These are phyloP conservation scores for Gyrodon lividus DNA, from an alignment of 768 basidiomycete species.

Conservation along the genomic window DNA sequence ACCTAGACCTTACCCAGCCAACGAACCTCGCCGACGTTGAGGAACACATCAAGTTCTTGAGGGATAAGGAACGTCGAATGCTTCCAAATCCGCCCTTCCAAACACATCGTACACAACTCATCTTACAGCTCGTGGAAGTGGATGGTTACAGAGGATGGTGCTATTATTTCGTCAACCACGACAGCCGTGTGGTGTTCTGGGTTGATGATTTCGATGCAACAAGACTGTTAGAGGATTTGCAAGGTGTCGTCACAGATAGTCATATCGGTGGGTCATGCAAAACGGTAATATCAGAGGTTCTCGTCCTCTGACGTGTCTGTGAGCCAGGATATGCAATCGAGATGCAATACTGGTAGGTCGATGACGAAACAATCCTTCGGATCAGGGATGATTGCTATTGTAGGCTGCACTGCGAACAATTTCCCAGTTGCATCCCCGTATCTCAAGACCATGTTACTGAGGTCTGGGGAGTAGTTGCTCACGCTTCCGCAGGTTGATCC, in stretches of 20 bases:
- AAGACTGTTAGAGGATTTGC: not conserved
- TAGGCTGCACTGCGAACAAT: conserved; percentile 5
- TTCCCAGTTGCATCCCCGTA: not conserved
- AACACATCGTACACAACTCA: not conserved
- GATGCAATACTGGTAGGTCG: conserved; percentile 5
- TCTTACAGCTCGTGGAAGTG: not conserved
- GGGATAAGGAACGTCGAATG: not conserved
- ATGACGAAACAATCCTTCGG: not conserved
- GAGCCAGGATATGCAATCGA: conserved; percentile 4
- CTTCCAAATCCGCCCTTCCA: too few relatives aligned
- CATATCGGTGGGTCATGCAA: conserved; percentile 1
- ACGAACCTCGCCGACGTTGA: not conserved
- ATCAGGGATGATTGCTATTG: not conserved
- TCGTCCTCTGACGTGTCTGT: not conserved
- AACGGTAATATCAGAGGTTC: not conserved
- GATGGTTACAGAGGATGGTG: not conserved
- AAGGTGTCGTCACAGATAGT: not conserved
- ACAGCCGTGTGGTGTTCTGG: conserved; percentile 2
- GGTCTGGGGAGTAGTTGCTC: not conserved
- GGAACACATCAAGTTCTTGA: not conserved
- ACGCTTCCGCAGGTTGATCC: not conserved
- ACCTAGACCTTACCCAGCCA: not conserved
- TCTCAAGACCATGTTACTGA: not conserved
- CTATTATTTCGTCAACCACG: conserved; percentile 3
- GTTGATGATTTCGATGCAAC: not conserved